These are phyloP conservation scores for Colletotrichum somersetense DNA, from an alignment of 2,329 filamentous ascomycete species.

Conservation along the genomic window DNA sequence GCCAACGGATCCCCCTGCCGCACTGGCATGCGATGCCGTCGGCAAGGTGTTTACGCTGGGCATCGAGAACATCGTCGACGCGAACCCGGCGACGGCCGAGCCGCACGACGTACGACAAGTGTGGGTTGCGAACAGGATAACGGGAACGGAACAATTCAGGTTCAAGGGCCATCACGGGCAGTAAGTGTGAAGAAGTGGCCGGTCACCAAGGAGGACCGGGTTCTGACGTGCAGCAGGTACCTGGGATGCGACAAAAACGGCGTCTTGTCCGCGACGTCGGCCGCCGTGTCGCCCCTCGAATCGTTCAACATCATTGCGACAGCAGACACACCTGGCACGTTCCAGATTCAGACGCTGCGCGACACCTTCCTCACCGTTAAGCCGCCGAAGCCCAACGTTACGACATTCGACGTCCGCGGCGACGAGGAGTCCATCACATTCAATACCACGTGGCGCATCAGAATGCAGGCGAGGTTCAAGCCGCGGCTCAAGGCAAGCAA, in stretches of 20 bases:
- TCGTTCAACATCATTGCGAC: constrained; percentile 78
- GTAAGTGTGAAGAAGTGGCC: constrained; percentile 58
- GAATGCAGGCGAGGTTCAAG: constrained; percentile 97
- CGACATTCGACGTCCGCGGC: constrained; percentile 76
- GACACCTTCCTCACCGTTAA: constrained; percentile 78
- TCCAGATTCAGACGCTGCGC: constrained; percentile 79
- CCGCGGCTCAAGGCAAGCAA: constrained; percentile 82
- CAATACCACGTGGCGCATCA: constrained; percentile 80
- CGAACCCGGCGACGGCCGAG: constrained; percentile 85
- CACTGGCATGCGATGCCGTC: constrained; percentile 85
- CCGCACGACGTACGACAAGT: constrained; percentile 97
- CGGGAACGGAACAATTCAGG: constrained; percentile 83
- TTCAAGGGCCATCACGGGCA: constrained; percentile 93
- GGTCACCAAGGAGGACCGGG: neutral
- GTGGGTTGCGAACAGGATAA: constrained; percentile 88
- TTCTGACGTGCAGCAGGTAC: constrained; percentile 67
- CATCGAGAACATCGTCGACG: constrained; percentile 90
- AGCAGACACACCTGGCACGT: constrained; percentile 76
- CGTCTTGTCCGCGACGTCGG: constrained; percentile 78
- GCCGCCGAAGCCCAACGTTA: constrained; percentile 62
- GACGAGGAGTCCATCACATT: constrained; percentile 78
- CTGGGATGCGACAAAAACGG: constrained; percentile 89
- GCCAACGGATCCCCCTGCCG: constrained; percentile 78
- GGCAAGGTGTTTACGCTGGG: constrained; percentile 87
- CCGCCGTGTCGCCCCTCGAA: constrained; percentile 88